Percentiles rank a stretch among this genome's conserved stretches.
Conservation (phyloP, 2,329 filamentous ascomycete genomes). For the Pseudocercospora eumusae region DNA sequence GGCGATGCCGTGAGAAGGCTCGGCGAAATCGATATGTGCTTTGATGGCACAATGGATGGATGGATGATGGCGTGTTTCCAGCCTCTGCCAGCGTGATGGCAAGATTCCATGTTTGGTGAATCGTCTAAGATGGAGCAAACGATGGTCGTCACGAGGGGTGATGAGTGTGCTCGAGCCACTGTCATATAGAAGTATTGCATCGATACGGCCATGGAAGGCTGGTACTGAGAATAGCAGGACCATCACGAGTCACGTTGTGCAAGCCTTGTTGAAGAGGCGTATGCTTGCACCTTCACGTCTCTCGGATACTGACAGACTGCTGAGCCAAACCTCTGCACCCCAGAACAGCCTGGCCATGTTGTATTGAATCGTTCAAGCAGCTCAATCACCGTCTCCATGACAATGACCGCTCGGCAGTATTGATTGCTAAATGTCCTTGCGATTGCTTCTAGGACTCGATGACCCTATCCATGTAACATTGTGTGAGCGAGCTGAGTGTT, state of each 20-base stretch:
- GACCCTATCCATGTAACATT: not conserved
- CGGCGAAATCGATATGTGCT: not conserved
- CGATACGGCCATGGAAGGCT: not conserved
- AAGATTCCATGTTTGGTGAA: not conserved
- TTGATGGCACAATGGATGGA: not conserved
- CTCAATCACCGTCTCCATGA: conserved; percentile 1
- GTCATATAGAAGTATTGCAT: not conserved
- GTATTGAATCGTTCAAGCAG: not conserved
- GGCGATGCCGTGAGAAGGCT: conserved; percentile 5
- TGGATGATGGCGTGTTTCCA: not conserved
- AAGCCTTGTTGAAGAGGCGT: conserved; percentile 1
- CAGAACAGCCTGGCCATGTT: not conserved
- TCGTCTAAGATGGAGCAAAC: conserved; percentile 5
- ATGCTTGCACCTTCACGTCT: not conserved
- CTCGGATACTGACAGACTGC: not conserved
- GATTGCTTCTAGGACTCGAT: conserved; percentile 14
- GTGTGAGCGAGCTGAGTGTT: not conserved
- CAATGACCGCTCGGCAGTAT: not conserved
- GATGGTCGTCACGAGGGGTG: conserved; percentile 5
- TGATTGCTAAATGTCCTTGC: not conserved
- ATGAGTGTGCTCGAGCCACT: conserved; percentile 1
- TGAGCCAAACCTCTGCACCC: not conserved
- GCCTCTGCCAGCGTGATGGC: not conserved
- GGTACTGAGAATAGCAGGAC: not conserved
- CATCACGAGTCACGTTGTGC: conserved; percentile 10